Evolutionary conservation across 331 rosid genomes (phyloP), one percentile per base, ranked within the genome.

Genomic region (Arachis monticola): DNA sequence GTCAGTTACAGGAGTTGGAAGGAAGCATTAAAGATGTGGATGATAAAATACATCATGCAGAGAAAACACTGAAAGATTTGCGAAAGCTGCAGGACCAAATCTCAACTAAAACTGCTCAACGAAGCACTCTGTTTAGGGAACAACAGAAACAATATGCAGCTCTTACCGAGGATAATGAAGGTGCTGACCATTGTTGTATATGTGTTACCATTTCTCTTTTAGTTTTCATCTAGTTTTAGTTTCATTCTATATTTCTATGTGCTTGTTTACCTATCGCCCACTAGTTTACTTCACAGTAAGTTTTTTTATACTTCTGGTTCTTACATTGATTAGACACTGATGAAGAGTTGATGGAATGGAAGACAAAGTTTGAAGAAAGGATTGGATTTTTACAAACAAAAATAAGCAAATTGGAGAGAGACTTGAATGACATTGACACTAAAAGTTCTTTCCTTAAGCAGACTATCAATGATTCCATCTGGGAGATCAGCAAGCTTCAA

Each of bases 331-430:
- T 83, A 94, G 97, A 92, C 81, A 78, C 97, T 40, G 97, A 94
- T 83, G 99, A 92, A 77, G 96, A 92, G 72, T 77, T 94, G 87
- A 86, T 79, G 77, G 97, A 90, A 83, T 90, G 91, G 97, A 92
- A 92, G 85, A 79, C 85, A 64, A 85, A 81, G 86, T 92, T 94
- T 85, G 97, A 86, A 48, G 91, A 90, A 84, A 92, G 77, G 76
- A 86, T 94, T 85, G 87, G 82, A 17, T 80, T 73, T 74, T 81
- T 90, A 65, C 76, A 80, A 58, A 30, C 78, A 51, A 87, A 87
- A 80, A 83, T 88, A 64, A 55, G 79, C 80, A 94, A 82, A 82
- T 77, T 90, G 84, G 96, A 86, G 76, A 87, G 99, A 83, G 99
- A 90, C 78, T 73, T 69, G 87, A 7, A n/a, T 8, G 97, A 94